Base-by-base conservation (phyloP, 2,329 filamentous ascomycete genomes). In the Lecanosticta acicola region DNA sequence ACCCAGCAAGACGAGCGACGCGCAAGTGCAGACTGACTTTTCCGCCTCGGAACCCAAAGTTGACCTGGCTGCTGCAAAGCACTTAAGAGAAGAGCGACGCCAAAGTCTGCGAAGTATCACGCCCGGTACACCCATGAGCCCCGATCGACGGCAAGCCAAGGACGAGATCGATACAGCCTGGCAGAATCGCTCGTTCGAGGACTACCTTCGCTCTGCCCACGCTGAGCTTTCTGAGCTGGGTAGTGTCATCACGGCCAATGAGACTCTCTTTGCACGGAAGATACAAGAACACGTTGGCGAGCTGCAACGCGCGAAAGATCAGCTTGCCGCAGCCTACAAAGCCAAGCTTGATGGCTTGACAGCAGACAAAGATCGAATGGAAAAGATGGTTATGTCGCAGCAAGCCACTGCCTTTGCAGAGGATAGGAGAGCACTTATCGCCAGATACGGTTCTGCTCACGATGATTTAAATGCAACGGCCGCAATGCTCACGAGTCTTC, bases 271-370 rank as follows among this genome's bases (percentile, higher is more conserved):
- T 34, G 58, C 59, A 10, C 53, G 56, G 33, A 66, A 66, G 53
- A 65, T 66, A 11, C 54, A 60, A 26, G 61, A 66, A 55, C 64
- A 66, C 43, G 60, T 66, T n/a, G 60, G 60, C 9, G 62, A 61
- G 36, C 39, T 67, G 26, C 63, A 67, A 24, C 50, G 50, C 7
- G 64, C 64, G 10, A 66, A 65, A 42, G 62, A 67, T 9, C 50
- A 59, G 19, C 53, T 67, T 2, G 55, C 62, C 5, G 46, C 52
- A 11, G 64, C 64, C 26, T 67, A 66, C 51, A 58, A 59, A 41
- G 46, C 58, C 14, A 63, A 59, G 40, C 64, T 64, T 39, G 61
- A 65, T 10, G 41, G 55, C 3, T 51, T 67, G 16, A 43, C 59
- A 3, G 45, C 49, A 4, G 59, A 67, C 43, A 62, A 57, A 43